Percentiles rank a stretch among this genome's conserved stretches.
Evolutionary conservation across 2,329 filamentous ascomycete species (phyloP).

Genomic region (Alternaria burnsii): DNA sequence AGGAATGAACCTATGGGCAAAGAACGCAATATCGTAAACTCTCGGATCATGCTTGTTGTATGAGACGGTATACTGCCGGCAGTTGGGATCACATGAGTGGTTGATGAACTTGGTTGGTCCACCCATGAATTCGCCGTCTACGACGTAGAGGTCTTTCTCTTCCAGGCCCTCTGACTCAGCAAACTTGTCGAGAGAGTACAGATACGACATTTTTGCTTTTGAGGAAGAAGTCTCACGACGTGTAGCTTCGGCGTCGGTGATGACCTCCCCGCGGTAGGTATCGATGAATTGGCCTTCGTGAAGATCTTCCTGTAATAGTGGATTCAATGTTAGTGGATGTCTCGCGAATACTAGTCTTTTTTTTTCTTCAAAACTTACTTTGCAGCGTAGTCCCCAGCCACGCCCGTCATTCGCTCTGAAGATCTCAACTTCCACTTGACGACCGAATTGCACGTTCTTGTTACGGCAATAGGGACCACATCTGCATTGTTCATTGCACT

Average conservation of each 20-base stretch:
- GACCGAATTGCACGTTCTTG: conserved; percentile 77
- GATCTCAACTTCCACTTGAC: conserved; percentile 75
- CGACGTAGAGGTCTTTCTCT: conserved; percentile 54
- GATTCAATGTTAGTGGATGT: background rate
- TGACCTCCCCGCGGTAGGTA: conserved; percentile 72
- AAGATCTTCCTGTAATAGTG: conserved; percentile 59
- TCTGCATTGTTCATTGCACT: conserved; percentile 76
- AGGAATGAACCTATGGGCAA: conserved; percentile 72
- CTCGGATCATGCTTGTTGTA: conserved; percentile 78
- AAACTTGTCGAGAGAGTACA: conserved; percentile 86
- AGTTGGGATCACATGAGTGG: conserved; percentile 81
- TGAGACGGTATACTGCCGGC: conserved; percentile 80
- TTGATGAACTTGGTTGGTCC: conserved; percentile 85
- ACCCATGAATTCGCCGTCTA: conserved; percentile 77
- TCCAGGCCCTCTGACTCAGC: conserved; percentile 65
- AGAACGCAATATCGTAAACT: conserved; percentile 80
- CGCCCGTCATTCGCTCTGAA: conserved; percentile 74
- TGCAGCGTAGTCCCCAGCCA: conserved; percentile 79
- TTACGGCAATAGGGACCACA: conserved; percentile 75
- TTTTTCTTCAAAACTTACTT: conserved; percentile 23
- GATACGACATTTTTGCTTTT: conserved; percentile 76
- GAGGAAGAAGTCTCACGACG: conserved; percentile 66
- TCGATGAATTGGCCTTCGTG: conserved; percentile 81
- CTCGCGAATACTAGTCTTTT: background rate
- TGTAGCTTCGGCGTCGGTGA: conserved; percentile 66